Evolutionary conservation across 345 rosid genomes (phyloP).

Genomic region (Bruguiera sexangula): DNA sequence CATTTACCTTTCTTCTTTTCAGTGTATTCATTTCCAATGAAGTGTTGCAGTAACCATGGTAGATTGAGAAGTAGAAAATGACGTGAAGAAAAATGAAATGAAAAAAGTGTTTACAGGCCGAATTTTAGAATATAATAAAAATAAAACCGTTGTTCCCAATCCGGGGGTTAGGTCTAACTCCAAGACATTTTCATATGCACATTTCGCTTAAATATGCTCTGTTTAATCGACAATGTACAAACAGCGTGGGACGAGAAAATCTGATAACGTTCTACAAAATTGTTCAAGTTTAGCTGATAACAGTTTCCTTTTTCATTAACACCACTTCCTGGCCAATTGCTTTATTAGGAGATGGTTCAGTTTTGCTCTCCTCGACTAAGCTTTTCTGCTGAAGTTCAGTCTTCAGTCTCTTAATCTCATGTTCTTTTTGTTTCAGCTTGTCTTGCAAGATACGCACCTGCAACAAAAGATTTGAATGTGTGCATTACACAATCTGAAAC

Average conservation of each 20-base stretch:
- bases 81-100: too few relatives aligned
- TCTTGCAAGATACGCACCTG: constrained; percentile 77
- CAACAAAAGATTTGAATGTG: not conserved
- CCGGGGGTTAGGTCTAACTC: too few relatives aligned
- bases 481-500: too few relatives aligned
- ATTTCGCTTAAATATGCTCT: not conserved
- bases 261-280: constrained; percentile 23
- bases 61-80: too few relatives aligned
- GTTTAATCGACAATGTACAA: constrained; percentile 34
- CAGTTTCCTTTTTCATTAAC: constrained; percentile 23
- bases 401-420: constrained; percentile 44
- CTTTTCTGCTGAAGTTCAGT: constrained; percentile 41
- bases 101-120: too few relatives aligned
- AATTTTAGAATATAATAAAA: too few relatives aligned
- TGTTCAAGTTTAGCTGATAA: constrained; percentile 1
- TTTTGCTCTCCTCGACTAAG: constrained; percentile 23
- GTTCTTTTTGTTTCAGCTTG: constrained; percentile 63
- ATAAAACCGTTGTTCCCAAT: too few relatives aligned
- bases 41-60: too few relatives aligned
- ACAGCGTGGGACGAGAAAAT: not conserved
- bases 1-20: too few relatives aligned
- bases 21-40: too few relatives aligned
- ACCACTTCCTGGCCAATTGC: constrained; percentile 28
- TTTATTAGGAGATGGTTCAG: constrained; percentile 28
- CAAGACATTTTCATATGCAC: too few relatives aligned